phyloP scores from a whole-genome alignment of 306 rosid genomes.

The Morella rubra region DNA sequence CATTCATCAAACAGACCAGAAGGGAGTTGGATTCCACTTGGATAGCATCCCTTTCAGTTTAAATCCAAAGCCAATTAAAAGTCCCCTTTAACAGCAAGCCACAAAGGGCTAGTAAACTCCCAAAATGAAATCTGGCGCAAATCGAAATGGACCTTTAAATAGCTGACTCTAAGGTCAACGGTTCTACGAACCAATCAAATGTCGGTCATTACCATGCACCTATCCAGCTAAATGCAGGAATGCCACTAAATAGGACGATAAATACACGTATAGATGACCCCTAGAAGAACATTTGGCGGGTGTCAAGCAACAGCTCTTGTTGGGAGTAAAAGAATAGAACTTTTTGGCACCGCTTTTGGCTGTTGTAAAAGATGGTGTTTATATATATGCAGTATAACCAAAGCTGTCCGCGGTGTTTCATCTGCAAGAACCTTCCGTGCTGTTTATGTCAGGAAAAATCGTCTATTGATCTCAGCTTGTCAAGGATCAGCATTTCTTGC shows the following conservation, averaged over 20 bases:
- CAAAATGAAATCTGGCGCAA: too few relatives aligned
- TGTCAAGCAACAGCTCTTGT: not conserved
- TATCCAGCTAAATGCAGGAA: not conserved
- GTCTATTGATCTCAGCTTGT: constrained; percentile 60
- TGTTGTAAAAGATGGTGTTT: not conserved
- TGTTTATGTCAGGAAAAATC: constrained; percentile 45
- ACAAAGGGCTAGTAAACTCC: too few relatives aligned
- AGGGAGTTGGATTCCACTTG: too few relatives aligned
- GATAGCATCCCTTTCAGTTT: too few relatives aligned
- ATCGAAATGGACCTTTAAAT: too few relatives aligned
- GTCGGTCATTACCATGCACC: not conserved
- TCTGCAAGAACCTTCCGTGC: constrained; percentile 12
- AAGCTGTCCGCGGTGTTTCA: not conserved
- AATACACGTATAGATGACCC: not conserved
- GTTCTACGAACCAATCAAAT: not conserved
- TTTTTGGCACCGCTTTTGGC: not conserved
- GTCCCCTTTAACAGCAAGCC: too few relatives aligned
- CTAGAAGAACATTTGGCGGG: not conserved
- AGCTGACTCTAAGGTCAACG: too few relatives aligned
- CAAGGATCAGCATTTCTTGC: constrained; percentile 71
- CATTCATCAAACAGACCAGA: too few relatives aligned
- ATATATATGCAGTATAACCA: not conserved
- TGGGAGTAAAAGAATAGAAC: not conserved
- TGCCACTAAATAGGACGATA: not conserved
- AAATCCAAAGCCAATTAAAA: too few relatives aligned